Base-by-base conservation (phyloP, 139 green algal species). In the Chara braunii region DNA sequence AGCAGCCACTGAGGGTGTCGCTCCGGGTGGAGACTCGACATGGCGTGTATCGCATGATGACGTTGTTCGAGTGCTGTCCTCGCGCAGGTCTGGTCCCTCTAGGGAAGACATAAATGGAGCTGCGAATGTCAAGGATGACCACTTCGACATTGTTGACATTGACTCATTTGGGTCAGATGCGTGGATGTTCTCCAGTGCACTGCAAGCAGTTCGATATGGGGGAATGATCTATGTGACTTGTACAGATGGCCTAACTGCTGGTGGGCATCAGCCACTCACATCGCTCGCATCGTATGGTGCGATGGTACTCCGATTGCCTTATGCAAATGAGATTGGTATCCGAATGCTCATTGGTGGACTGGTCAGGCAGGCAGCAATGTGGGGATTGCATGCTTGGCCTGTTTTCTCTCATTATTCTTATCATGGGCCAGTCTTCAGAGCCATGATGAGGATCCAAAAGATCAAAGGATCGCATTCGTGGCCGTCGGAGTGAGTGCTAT, bases 201-300 rank as follows among this genome's bases (percentile, higher is more conserved):
- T 87, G 2, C 62, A 66, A 23, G 48, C 36, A 0, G 9, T 48
- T 14, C 44, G 67, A n/a, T 7, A 1, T 26, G 78, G 78, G 2
- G 83, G 84, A 5, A 64, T 90, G 75, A 66, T 90, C 6, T 90
- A 87, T 73, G 68, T 86, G 45, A 90, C 84, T 11, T 77, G 43
- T 43, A 90, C 84, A 0, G 84, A 87, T 64, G 84, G 83, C 57
- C 77, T 88, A 50, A 63, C 30, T 43, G 63, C 62, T 31, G 60
- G n/a, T n/a, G 75, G 84, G 1, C 67, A 76, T 42, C 31, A 32
- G 24, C 3, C 0, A 1, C 1, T 2, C 53, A 68, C 42, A 1
- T 32, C 66, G 37, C 66, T 75, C 12, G 66, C 32, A 14, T 30
- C 57, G 26, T 75, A 72, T 30, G 66, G 66, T 2, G 14, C 66